Conservation (phyloP, 1,139 yeast species). For the Trichomonascaceae sp. region DNA sequence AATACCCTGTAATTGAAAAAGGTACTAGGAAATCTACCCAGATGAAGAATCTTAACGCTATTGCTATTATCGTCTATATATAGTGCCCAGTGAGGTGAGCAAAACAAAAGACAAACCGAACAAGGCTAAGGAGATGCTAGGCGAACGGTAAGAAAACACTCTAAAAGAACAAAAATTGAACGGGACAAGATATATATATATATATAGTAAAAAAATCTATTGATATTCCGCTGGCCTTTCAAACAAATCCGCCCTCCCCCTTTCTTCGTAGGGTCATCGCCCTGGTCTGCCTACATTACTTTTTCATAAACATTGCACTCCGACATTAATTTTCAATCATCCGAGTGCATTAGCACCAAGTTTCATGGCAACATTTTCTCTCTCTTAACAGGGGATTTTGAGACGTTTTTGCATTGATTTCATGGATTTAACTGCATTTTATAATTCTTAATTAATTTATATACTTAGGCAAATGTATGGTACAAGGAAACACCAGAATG, state of each 20-base stretch:
- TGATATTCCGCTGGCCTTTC: background rate
- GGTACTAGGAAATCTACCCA: no score
- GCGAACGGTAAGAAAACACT: no score
- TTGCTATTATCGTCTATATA: no score
- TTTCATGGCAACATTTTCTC: background rate
- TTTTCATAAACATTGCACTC: background rate
- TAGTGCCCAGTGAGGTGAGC: no score
- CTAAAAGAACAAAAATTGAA: no score
- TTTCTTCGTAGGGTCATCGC: background rate
- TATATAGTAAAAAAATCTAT: no score
- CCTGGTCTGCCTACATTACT: background rate
- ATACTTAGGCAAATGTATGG: constrained; percentile 23
- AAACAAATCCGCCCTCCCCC: no score
- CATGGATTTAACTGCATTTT: background rate
- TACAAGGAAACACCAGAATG: constrained; percentile 22
- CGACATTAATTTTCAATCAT: background rate
- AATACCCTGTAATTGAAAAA: constrained; percentile 4
- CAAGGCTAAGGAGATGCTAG: no score
- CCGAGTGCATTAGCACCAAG: background rate
- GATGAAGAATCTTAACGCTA: no score
- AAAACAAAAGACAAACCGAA: no score
- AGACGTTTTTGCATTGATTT: background rate
- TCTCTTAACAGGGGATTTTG: background rate
- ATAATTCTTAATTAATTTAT: background rate
- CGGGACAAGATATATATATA: no score